Conservation (phyloP, 108 stramenopile genomes). For the Bacterosira constricta region DNA sequence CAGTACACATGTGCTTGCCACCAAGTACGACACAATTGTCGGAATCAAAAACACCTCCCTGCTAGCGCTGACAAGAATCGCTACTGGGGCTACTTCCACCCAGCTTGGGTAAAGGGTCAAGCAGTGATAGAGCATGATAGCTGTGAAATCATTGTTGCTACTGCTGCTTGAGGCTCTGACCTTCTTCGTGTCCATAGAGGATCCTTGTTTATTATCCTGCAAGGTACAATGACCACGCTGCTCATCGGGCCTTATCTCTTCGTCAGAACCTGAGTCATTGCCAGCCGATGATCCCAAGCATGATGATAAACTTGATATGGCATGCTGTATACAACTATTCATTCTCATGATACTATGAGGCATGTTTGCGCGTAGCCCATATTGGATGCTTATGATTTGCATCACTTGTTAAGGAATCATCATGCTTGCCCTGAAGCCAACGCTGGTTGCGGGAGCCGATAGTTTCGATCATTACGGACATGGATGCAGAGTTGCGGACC, state of each 20-base stretch:
- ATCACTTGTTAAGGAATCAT: slow-evolving; percentile 62
- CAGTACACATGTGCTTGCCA: slow-evolving; percentile 65
- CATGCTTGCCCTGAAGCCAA: slow-evolving; percentile 81
- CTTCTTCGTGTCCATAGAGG: slow-evolving; percentile 48
- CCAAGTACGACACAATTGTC: slow-evolving; percentile 52
- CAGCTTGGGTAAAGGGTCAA: slow-evolving; percentile 67
- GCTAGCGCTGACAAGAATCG: too few relatives aligned
- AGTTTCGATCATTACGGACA: slow-evolving; percentile 85
- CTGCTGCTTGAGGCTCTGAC: slow-evolving; percentile 68
- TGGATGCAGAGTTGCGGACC: slow-evolving; percentile 80
- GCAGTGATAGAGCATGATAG: slow-evolving; percentile 76
- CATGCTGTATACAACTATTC: slow-evolving; percentile 63
- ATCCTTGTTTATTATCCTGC: neutral
- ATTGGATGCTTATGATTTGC: slow-evolving; percentile 12
- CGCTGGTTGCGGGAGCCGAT: slow-evolving; percentile 76
- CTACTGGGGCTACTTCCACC: slow-evolving; percentile 42
- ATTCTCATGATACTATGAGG: too few relatives aligned
- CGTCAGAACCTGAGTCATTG: slow-evolving; percentile 7
- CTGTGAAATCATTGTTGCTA: slow-evolving; percentile 72
- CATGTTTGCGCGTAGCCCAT: too few relatives aligned
- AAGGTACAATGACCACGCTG: neutral
- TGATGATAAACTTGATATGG: slow-evolving; percentile 78
- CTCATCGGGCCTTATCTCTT: slow-evolving; percentile 3
- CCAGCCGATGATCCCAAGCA: slow-evolving; percentile 69
- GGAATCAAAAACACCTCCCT: slow-evolving; percentile 60